Base-by-base conservation (phyloP, 1,284 basidiomycete genomes). In the Mycosarcoma mackinlayi region DNA sequence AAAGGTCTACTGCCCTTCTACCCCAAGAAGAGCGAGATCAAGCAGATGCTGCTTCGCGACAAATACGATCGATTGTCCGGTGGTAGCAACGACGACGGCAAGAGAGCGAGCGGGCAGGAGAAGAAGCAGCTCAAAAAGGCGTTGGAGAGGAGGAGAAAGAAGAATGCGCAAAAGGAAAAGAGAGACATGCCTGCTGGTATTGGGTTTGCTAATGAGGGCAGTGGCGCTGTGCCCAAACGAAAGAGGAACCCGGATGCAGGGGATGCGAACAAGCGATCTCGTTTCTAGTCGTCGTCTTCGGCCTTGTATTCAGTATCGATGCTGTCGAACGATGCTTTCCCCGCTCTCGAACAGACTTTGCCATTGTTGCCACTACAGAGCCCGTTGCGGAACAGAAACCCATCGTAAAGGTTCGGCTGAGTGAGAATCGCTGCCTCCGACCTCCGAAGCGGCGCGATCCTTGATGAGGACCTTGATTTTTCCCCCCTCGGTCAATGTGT, bases 91-190 rank as follows among this genome's bases (percentile, higher is more conserved):
- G 44, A 34, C 30, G 56, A 49, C 0, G 68, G 56, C 0, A 56
- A 55, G 30, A 49, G 24, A 46, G 58, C 53, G 8, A 41, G 56
- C 14, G 68, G 63, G 2, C 37, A 60, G 27, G 55, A 63, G 49
- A 70, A 69, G 65, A 66, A 72, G 31, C 92, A 92, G 0, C 91
- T 94, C 61, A 92, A 90, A 81, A 72, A 72, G 53, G 91, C 89
- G 2, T 88, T 95, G 37, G 92, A 93, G 78, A 93, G 92, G 86
- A 92, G 89, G 82, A 88, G 91, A 83, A 92, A 89, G 83, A 95
- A 94, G 86, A 85, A 90, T 21, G 87, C 87, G 28, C 91, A 92
- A 83, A 94, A 92, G 84, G 94, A 96, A 86, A 95, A 94, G 84
- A 91, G 88, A 21, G 54, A 63, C 24, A 73, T 77, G 75, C 75